Percentiles rank a stretch among this genome's conserved stretches.
Conservation (phyloP, 2,329 filamentous ascomycete species). For the Simplicillium sp. region DNA sequence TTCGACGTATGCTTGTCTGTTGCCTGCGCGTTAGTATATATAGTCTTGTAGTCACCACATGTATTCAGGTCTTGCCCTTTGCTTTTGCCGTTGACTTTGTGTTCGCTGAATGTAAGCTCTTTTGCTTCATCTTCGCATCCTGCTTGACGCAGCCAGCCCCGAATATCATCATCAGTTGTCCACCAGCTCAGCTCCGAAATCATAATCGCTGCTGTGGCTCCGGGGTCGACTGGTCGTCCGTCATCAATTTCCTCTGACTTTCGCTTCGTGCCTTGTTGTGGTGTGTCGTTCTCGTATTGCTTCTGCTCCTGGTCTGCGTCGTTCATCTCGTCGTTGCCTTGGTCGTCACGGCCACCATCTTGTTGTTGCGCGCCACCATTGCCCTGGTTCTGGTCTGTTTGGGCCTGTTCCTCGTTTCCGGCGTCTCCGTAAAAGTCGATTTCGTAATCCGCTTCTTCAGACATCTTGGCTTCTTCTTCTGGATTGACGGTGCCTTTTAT, state of each 20-base stretch:
- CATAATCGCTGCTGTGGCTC: constrained; percentile 62
- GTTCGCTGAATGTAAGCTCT: constrained; percentile 93
- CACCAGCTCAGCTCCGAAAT: constrained; percentile 93
- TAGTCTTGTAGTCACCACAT: background rate
- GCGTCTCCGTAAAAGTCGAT: constrained; percentile 64
- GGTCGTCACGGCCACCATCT: constrained; percentile 19
- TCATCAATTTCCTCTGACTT: constrained; percentile 49
- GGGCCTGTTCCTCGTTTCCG: constrained; percentile 26
- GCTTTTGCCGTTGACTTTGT: constrained; percentile 98
- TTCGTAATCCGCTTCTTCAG: constrained; percentile 63
- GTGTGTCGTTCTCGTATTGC: constrained; percentile 21
- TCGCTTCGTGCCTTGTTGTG: constrained; percentile 45
- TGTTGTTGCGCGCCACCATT: constrained; percentile 19
- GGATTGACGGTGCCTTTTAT: background rate
- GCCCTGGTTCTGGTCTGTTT: constrained; percentile 28
- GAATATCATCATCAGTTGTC: constrained; percentile 91
- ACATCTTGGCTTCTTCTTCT: constrained; percentile 34
- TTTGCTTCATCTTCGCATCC: constrained; percentile 75
- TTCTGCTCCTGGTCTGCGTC: constrained; percentile 30
- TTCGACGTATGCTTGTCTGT: constrained; percentile 71
- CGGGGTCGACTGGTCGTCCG: constrained; percentile 42
- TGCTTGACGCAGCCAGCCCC: constrained; percentile 75
- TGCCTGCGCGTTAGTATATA: constrained; percentile 7
- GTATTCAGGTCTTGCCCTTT: constrained; percentile 59
- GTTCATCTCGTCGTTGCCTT: constrained; percentile 24